Base-by-base conservation (phyloP, 352 stramenopile species). In the Pythium aquatile region DNA sequence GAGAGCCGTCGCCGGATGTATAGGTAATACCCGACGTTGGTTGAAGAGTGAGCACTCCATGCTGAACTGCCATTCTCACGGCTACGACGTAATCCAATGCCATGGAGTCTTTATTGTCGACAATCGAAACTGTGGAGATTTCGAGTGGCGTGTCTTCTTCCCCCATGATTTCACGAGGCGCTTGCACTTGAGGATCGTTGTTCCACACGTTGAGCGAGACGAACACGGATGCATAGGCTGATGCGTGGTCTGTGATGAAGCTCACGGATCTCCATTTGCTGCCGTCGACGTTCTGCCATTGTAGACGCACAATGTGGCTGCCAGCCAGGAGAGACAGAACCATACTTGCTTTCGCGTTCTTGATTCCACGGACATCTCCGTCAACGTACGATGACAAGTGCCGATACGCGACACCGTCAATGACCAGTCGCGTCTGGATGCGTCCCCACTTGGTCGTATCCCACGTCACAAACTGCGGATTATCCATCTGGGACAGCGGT, bases 281-380 rank as follows among this genome's bases (percentile, higher is more conserved):
- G 17, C 79, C 79, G 53, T 90, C 82, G 0, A 91, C 73, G 30
- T 90, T 91, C 69, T 93, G 75, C 85, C 85, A 93, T 52, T 91
- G 85, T 2, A 93, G 55, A 48, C 82, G 77, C 14, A 74, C 76
- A 33, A 75, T 85, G 63, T 93, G 85, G 6, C 65, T 85, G 6
- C 85, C 85, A 20, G 69, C 79, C 52, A 73, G 70, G 0, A 93
- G 69, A 1, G 73, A 70, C 0, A 93, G 47, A 35, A 88, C 70
- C 76, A 93, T 90, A 39, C 63, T 91, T 16, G 85, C 85, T 57
- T 62, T 79, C 29, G 81, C 73, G 65, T 89, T 80, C 66, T 91
- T 89, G 28, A 91, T 90, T 13, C 83, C 82, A 55, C 80, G 80
- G 60, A 93, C 73, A 58, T 58, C 75, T 48, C 81, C 84, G 33